Base-by-base conservation (phyloP, 305 asterid species). In the Ruellia speciosa region DNA sequence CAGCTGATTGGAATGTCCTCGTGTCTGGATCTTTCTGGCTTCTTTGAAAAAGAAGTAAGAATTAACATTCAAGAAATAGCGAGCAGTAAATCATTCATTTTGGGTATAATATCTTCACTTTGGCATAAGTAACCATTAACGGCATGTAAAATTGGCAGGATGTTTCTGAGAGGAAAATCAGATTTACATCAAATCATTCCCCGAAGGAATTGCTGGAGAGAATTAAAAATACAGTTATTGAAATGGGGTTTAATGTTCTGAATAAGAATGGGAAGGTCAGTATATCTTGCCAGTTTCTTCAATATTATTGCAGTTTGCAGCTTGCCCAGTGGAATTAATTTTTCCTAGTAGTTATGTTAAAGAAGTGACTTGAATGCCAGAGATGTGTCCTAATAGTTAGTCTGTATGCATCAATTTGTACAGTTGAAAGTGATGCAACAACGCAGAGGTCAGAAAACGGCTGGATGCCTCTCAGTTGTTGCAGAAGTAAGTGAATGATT, bases 1-100 rank as follows among this genome's bases (percentile, higher is more conserved):
- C 82, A 92, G 84, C 86, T 92, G 63, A 92, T 92, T 61, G 95
- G 95, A 65, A 92, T 88, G 98, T 92, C 95, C 7, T 85, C 96
- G 0, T 88, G 82, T 77, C 81, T 92, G 3, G 98, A 92, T 71
- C 93, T 92, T 63, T 92, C 98, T 49, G 98, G 98, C 56, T 84
- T 92, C 78, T 92, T 92, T 52, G 98, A 92, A 72, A 78, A 88
- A 59, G 97, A 90, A 84, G 97, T 89, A 68, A 72, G 79, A 64
- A 48, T n/a, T 47, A 16, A 66, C 24, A 14, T 5, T 50, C 49
- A 41, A 8, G 13, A 50, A 16, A 55, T 51, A 17, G 39, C 15
- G 31, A 1, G 31, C 31, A 24, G 31, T 4, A 24, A 24, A 37
- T 7, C 41, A 7, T 37, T 37, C 9, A 3, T 7, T 37, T 37